phyloP scores from a whole-genome alignment of 164 flowering plant genomes.

The Macadamia tetraphylla region DNA sequence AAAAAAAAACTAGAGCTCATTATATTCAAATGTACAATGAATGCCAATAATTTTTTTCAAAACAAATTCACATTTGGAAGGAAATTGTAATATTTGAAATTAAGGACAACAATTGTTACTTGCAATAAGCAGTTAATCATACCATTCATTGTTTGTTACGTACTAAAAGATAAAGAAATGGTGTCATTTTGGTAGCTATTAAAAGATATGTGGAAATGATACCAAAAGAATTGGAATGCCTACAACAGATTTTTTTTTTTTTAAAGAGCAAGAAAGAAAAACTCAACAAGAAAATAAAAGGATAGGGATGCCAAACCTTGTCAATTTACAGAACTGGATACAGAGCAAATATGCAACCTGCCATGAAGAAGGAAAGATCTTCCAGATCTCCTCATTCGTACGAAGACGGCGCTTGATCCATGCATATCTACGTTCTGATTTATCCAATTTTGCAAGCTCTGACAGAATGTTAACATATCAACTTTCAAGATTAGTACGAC shows the following conservation, averaged over 20 bases:
- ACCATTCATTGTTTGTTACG: not conserved
- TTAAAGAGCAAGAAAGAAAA: too few species aligned
- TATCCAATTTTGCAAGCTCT: constrained; percentile 95
- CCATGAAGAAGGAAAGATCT: constrained; percentile 90
- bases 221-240: not conserved
- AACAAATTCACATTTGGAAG: too few species aligned
- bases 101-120: not conserved
- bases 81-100: too few species aligned
- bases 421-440: constrained; percentile 93
- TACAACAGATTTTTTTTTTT: not conserved
- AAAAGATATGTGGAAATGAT: not conserved
- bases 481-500: constrained; percentile 1
- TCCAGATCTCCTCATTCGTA: constrained; percentile 98
- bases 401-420: constrained; percentile 97
- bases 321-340: constrained; percentile 93
- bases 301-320: constrained; percentile 53
- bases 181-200: not conserved
- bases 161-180: not conserved
- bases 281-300: not conserved
- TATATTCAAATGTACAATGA: too few species aligned
- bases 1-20: too few species aligned
- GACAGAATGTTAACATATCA: constrained; percentile 2
- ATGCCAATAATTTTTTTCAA: too few species aligned
- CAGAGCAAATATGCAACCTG: constrained; percentile 88
- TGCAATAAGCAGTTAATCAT: not conserved